A percentile compares a stretch with the other conserved stretches of the same genome.
phyloP scores from a whole-genome alignment of 2,329 filamentous ascomycete genomes.

The Aschersonia sp. region DNA sequence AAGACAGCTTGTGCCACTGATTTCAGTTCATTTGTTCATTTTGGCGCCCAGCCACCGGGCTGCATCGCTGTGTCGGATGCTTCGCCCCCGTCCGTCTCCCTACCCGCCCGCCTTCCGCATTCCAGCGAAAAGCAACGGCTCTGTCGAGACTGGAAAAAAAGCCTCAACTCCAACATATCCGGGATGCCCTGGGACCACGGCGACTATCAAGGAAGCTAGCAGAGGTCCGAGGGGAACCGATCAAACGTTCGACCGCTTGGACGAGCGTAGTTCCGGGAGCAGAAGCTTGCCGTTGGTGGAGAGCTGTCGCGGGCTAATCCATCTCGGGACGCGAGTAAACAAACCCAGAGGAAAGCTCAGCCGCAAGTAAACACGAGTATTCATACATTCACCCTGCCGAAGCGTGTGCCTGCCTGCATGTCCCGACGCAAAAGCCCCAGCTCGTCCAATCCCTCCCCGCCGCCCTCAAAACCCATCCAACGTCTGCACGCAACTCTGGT shows the following conservation, averaged over 20 bases:
- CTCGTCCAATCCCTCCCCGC: conserved; percentile 10
- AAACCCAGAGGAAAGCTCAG: conserved; percentile 7
- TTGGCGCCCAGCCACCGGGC: too few relatives aligned
- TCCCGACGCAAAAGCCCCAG: conserved; percentile 4
- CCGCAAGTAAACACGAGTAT: conserved; percentile 4
- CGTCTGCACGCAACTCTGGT: conserved; percentile 15
- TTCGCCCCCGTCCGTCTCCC: not conserved
- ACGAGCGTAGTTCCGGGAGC: not conserved
- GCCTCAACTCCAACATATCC: not conserved
- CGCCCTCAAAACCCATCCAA: conserved; percentile 23
- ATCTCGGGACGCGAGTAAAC: conserved; percentile 12
- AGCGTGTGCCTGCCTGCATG: not conserved
- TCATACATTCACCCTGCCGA: conserved; percentile 12
- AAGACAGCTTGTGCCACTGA: too few relatives aligned
- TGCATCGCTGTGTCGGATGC: not conserved
- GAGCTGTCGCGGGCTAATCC: conserved; percentile 9
- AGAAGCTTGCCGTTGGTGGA: conserved; percentile 4
- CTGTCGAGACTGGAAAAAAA: not conserved
- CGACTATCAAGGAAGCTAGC: too few relatives aligned
- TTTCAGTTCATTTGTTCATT: too few relatives aligned
- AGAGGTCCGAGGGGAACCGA: too few relatives aligned
- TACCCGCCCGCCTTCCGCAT: conserved; percentile 3
- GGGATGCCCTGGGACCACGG: too few relatives aligned
- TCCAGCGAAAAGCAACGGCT: conserved; percentile 1
- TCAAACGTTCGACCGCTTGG: not conserved